Conservation (phyloP, 2,329 filamentous ascomycete genomes). For the Aspergillus brunneoviolaceus region DNA sequence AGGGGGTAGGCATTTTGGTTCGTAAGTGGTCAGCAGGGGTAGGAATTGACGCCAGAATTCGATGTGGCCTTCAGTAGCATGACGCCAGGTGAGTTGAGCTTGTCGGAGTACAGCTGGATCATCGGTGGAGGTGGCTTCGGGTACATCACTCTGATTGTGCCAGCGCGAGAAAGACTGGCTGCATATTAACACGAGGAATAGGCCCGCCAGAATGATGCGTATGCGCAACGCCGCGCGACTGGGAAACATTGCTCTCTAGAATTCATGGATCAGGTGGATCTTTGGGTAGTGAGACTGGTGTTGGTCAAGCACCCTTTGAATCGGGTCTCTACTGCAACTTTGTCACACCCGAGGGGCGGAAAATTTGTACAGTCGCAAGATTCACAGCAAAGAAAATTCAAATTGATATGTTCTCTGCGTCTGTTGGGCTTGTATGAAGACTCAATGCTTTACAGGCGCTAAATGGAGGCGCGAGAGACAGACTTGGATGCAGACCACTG, state of each 20-base stretch:
- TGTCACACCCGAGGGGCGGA: background rate
- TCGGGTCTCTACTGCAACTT: background rate
- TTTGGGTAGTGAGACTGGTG: background rate
- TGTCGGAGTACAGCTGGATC: background rate
- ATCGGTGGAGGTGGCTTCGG: background rate
- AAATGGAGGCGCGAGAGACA: background rate
- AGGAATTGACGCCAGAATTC: constrained; percentile 38
- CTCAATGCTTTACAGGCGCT: background rate
- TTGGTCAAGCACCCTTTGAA: background rate
- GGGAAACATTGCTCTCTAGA: constrained; percentile 11
- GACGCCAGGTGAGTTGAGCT: background rate
- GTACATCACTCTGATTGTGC: background rate
- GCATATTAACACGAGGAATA: constrained; percentile 14
- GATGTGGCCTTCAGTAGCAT: constrained; percentile 22
- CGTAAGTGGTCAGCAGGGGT: constrained; percentile 30
- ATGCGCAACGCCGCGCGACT: constrained; percentile 18
- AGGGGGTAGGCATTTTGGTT: constrained; percentile 31
- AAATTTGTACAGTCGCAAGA: background rate
- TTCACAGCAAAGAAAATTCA: background rate
- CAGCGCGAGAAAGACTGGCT: constrained; percentile 21
- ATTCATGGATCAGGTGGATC: background rate
- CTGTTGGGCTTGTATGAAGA: background rate
- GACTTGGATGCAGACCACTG: background rate
- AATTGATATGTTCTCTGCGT: background rate
- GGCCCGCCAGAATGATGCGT: constrained; percentile 21